phyloP scores from a whole-genome alignment of 441 rosid genomes.

The Erysimum pusillum region DNA sequence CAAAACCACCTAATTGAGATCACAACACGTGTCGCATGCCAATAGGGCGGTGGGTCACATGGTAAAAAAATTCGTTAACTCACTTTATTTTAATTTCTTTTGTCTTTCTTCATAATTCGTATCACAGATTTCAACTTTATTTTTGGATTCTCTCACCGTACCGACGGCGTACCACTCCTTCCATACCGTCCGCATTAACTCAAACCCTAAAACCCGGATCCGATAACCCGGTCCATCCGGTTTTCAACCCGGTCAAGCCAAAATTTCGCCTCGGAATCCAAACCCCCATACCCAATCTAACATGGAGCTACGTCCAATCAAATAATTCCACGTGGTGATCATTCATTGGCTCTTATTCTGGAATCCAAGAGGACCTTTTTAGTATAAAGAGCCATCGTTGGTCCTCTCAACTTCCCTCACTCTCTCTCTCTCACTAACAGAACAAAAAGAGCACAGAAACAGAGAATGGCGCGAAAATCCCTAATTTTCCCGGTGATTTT shows the following conservation, averaged over 20 bases:
- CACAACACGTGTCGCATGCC: slow-evolving; percentile 42
- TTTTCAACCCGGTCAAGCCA: slow-evolving; percentile 43
- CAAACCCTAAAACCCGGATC: slow-evolving; percentile 36
- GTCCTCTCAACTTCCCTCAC: slow-evolving; percentile 39
- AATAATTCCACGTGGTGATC: slow-evolving; percentile 54
- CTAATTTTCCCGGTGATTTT: slow-evolving; percentile 37
- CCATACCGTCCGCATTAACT: slow-evolving; percentile 43
- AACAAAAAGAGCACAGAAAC: slow-evolving; percentile 4
- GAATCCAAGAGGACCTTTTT: slow-evolving; percentile 74
- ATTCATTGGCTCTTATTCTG: slow-evolving; percentile 49
- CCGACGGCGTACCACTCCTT: slow-evolving; percentile 42
- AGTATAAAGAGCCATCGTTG: slow-evolving; percentile 55
- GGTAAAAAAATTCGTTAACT: slow-evolving; percentile 22
- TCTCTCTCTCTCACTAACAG: slow-evolving; percentile 22
- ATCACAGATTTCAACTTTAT: slow-evolving; percentile 38
- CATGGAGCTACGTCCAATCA: slow-evolving; percentile 43
- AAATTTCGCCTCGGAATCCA: slow-evolving; percentile 51
- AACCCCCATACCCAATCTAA: slow-evolving; percentile 41
- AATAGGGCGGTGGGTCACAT: slow-evolving; percentile 50
- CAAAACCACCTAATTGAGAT: slow-evolving; percentile 27
- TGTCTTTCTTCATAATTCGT: slow-evolving; percentile 31
- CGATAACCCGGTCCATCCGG: slow-evolving; percentile 26
- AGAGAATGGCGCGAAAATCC: slow-evolving; percentile 77
- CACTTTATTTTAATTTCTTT: not conserved
- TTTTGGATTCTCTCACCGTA: slow-evolving; percentile 47